A percentile compares a stretch with the other conserved stretches of the same genome.
Evolutionary conservation across 768 basidiomycete genomes (phyloP).

Genomic region (Tylopilus rubrobrunneus): DNA sequence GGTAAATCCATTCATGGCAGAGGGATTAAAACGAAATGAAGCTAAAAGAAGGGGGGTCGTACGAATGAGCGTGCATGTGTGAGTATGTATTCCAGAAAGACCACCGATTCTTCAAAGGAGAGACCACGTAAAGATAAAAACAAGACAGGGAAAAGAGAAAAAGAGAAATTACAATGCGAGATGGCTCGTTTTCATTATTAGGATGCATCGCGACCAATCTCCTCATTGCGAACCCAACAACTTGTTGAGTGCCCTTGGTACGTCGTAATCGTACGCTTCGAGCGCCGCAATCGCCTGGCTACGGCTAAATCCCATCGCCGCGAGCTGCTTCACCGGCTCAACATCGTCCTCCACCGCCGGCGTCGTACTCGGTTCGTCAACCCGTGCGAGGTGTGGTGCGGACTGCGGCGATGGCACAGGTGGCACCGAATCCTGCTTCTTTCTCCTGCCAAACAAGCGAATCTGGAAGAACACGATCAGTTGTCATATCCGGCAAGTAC

Average conservation of each 20-base stretch:
- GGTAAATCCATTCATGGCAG: conserved; percentile 17
- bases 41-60: neutral
- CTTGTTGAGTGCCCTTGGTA: conserved; percentile 73
- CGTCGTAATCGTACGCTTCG: conserved; percentile 80
- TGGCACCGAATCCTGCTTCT: conserved; percentile 55
- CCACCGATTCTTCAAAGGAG: conserved; percentile 16
- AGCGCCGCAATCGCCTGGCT: conserved; percentile 78
- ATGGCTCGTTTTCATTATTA: conserved; percentile 16
- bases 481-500: conserved; percentile 2
- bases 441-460: conserved; percentile 74
- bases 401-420: conserved; percentile 35
- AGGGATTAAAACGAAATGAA: neutral
- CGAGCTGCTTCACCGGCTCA: conserved; percentile 73
- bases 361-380: conserved; percentile 43
- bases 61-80: conserved; percentile 30
- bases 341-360: conserved; percentile 69
- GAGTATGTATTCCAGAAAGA: conserved; percentile 27
- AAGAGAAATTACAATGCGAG: conserved; percentile 15
- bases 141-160: neutral
- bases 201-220: conserved; percentile 1
- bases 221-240: conserved; percentile 44
- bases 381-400: conserved; percentile 38
- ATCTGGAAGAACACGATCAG: conserved; percentile 37
- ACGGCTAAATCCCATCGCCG: conserved; percentile 88
- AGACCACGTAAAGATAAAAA: conserved; percentile 8